Evolutionary conservation across 2,329 filamentous ascomycete species (phyloP).

Genomic region (Xylaria digitata): DNA sequence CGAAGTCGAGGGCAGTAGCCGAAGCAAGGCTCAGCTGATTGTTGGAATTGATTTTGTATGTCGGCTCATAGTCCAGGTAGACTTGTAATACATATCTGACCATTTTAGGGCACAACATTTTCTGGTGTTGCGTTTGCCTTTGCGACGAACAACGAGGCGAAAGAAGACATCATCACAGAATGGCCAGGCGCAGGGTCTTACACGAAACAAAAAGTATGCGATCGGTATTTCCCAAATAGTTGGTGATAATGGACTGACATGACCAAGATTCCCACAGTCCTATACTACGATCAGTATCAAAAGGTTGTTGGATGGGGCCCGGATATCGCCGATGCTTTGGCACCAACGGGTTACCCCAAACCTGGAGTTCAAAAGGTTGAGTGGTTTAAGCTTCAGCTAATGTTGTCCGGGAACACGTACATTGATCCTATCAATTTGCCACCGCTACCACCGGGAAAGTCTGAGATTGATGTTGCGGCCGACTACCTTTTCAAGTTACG

Average conservation of each 20-base stretch:
- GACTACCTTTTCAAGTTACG: constrained; percentile 99
- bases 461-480: constrained; percentile 98
- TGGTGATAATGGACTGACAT: constrained; percentile 37
- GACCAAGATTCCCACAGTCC: constrained; percentile 90
- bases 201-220: constrained; percentile 93
- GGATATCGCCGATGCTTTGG: constrained; percentile 95
- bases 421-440: constrained; percentile 99
- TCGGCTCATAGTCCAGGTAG: constrained; percentile 28
- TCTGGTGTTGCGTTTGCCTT: constrained; percentile 98
- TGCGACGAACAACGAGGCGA: constrained; percentile 95
- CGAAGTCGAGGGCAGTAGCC: constrained; percentile 88
- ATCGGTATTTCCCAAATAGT: neutral
- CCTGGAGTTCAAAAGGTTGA: constrained; percentile 98
- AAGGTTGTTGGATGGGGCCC: constrained; percentile 99
- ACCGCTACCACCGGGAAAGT: constrained; percentile 95
- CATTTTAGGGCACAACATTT: constrained; percentile 90
- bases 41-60: constrained; percentile 98
- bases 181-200: constrained; percentile 98
- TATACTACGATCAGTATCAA: constrained; percentile 99
- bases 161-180: constrained; percentile 98
- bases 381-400: constrained; percentile 99
- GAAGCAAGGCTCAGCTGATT: constrained; percentile 96
- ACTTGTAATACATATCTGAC: constrained; percentile 37
- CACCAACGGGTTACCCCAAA: constrained; percentile 97
- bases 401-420: constrained; percentile 98